Conservation (phyloP, 306 rosid genomes). For the Fragaria nilgerrensis region DNA sequence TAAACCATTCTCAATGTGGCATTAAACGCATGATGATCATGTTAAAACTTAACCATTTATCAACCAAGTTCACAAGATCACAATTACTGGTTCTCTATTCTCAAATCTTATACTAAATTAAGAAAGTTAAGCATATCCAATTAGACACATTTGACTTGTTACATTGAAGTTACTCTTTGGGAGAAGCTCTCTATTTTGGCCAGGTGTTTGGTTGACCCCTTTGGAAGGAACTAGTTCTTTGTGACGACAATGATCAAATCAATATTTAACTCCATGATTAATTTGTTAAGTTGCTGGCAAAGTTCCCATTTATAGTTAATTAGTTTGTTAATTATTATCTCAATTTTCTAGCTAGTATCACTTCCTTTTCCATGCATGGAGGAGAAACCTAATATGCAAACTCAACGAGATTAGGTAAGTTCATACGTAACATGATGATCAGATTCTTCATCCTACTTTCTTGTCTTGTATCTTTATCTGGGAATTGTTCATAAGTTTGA, state of each 20-base stretch:
- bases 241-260: conserved; percentile 1
- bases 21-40: neutral
- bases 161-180: neutral
- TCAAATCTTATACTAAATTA: neutral
- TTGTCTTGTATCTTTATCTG: neutral
- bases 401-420: conserved; percentile 9
- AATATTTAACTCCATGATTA: neutral
- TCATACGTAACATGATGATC: neutral
- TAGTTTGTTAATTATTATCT: neutral
- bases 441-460: neutral
- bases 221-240: neutral
- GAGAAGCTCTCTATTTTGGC: neutral
- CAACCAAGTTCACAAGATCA: neutral
- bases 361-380: conserved; percentile 3
- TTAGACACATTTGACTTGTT: neutral
- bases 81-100: neutral
- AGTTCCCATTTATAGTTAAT: neutral
- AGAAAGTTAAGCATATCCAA: neutral
- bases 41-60: neutral
- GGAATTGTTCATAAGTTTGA: neutral
- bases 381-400: neutral
- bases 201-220: conserved; percentile 26
- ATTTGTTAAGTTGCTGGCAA: neutral
- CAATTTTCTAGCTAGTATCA: neutral
- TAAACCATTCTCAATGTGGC: neutral